phyloP scores from a whole-genome alignment of 2,329 filamentous ascomycete species.

The Emergomyces pasteurianus region DNA sequence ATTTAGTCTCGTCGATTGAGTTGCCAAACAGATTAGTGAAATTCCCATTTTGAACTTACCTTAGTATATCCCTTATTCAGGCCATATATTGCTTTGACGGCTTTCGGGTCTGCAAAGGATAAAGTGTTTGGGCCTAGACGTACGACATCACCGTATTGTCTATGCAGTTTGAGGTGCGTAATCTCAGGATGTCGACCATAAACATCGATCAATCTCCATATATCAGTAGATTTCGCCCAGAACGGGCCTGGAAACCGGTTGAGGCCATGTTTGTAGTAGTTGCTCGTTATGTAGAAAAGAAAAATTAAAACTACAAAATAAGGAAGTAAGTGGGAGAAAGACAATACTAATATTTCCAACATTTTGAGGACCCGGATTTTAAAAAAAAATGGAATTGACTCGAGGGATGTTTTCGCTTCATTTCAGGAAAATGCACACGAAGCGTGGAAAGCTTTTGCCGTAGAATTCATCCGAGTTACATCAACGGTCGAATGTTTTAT shows the following conservation, averaged over 20 bases:
- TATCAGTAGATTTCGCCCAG: constrained; percentile 56
- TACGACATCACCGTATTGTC: constrained; percentile 61
- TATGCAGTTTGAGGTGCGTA: constrained; percentile 57
- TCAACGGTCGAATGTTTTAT: background rate
- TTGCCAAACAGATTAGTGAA: background rate
- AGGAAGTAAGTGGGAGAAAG: background rate
- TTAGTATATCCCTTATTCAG: constrained; percentile 72
- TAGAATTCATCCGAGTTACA: background rate
- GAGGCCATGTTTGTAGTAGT: background rate
- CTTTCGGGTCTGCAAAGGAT: constrained; percentile 61
- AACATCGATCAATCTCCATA: constrained; percentile 64
- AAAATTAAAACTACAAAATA: background rate
- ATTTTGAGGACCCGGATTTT: background rate
- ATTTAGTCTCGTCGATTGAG: background rate
- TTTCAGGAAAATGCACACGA: background rate
- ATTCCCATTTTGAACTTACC: constrained; percentile 32
- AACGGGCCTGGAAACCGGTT: constrained; percentile 54
- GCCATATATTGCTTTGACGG: constrained; percentile 69
- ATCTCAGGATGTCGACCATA: constrained; percentile 52
- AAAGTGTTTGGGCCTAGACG: constrained; percentile 62
- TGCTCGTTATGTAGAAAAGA: background rate
- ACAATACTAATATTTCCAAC: background rate
- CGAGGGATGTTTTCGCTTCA: background rate
- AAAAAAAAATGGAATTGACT: background rate
- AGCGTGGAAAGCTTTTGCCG: background rate